Evolutionary conservation across 108 stramenopile genomes (phyloP), one percentile per base, ranked within the genome.

Genomic region (Craspedostauros australis): DNA sequence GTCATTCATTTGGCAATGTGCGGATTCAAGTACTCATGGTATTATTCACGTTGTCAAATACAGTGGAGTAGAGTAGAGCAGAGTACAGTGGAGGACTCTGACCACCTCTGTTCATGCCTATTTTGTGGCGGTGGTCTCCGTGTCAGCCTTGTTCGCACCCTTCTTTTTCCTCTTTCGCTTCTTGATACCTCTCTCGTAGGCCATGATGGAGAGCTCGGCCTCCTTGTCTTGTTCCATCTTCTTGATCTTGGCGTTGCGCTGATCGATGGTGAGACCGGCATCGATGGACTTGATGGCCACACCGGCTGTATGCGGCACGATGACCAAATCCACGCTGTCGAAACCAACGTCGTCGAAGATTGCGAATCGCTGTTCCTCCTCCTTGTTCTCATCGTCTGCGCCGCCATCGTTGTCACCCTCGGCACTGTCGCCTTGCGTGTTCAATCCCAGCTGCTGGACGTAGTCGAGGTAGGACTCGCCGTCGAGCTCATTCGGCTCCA

Each of bases 131-230:
- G 50, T 6, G 4, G 30, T 25, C 19, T 30, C 48, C 5, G 48
- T 15, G 11, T 7, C 25, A 14, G 40, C 58, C 39, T 21, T 29
- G 9, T n/a, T 45, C 11, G 34, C 54, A 52, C 71, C 72, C 61
- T 80, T 84, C 66, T 79, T 88, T 62, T 82, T 91, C 49, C 66
- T 77, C 46, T 66, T 76, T 39, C 74, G 60, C 63, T 79, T 82
- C 59, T 84, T 91, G 20, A 72, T 59, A 16, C 86, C 86, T 62
- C 84, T 54, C 64, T 93, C 91, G 51, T 75, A 93, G n/a, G 84
- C 86, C 49, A 37, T 49, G 21, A 93, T 58, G 33, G 84, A 80
- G 37, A 93, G 44, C 7, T 93, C 91, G 11, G 84, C 89, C 36
- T 77, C 23, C 11, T 79, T 64, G 47, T 79, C 84, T 47, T 77